Evolutionary conservation across 164 flowering plant genomes (phyloP).

Genomic region (Liquidambar formosana): DNA sequence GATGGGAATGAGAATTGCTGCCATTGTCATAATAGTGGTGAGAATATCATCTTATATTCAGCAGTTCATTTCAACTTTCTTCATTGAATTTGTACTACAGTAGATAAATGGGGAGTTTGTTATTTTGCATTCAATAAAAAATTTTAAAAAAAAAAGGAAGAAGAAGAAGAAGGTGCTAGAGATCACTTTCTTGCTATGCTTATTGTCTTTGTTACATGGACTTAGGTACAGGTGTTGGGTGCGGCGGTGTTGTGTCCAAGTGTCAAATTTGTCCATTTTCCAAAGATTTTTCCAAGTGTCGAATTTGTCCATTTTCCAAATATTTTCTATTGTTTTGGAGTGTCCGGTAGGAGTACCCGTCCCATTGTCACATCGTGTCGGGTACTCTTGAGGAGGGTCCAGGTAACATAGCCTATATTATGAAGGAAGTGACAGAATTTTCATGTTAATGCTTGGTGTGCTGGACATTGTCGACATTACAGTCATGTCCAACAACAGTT

Average conservation of each 20-base stretch:
- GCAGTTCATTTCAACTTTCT: background rate
- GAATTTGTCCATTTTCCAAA: no score
- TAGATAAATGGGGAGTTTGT: background rate
- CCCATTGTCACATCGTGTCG: no score
- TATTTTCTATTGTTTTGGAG: no score
- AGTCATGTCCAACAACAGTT: background rate
- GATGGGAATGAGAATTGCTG: conserved; percentile 39
- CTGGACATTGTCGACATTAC: background rate
- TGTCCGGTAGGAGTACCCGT: no score
- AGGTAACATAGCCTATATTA: background rate
- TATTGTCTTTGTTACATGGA: no score
- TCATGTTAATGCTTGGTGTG: background rate
- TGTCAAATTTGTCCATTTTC: no score
- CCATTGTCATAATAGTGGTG: conserved; percentile 49
- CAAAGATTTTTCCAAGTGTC: no score
- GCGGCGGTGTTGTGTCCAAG: no score
- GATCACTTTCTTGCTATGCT: no score
- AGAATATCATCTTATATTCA: conserved; percentile 7
- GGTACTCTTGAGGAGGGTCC: background rate
- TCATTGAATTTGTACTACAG: background rate
- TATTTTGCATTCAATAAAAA: background rate
- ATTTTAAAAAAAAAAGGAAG: no score
- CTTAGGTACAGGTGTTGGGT: no score
- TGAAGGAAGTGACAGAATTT: background rate
- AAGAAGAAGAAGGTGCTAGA: background rate